Base-by-base conservation (phyloP, 2,329 filamentous ascomycete genomes). In the Neonectria magnoliae region DNA sequence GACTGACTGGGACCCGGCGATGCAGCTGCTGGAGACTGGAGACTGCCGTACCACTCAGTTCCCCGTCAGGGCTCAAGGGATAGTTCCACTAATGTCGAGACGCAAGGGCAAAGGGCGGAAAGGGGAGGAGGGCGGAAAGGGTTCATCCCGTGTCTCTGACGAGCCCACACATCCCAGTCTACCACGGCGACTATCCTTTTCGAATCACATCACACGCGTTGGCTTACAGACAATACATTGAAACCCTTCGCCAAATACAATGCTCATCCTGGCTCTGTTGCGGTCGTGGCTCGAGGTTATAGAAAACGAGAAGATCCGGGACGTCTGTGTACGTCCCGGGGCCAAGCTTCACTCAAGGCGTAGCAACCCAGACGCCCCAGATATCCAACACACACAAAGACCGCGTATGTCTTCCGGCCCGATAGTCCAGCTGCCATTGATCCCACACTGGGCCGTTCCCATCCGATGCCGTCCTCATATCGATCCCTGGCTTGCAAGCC, bases 1-100 rank as follows among this genome's bases (percentile, higher is more conserved):
- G 68, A 65, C 62, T 64, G 57, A 44, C 60, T 65, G 69, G 72
- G 63, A 70, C 68, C 65, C 67, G 66, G 71, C 71, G 74, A 72
- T 67, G 60, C 64, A 67, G 51, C 48, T 62, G 29, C 62, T 61
- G 60, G 66, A 73, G 62, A 60, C 60, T 68, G 54, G 45, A 52
- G 55, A 44, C 50, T 64, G 53, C 60, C 65, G 57, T 64, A 48
- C 60, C 60, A 60, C 56, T 68, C 60, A 53, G 44, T 57, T 60
- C 67, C 66, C 65, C 68, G 66, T 50, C 57, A 57, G 8, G 29
- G 42, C 10, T 25, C 38, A 13, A 59, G 52, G 66, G 57, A 65
- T 54, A 56, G 56, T 66, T 18, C 58, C 60, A 64, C 63, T 57
- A 65, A 60, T 57, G 55, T 62, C 64, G 50, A 67, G 60, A 36